Evolutionary conservation across 306 rosid genomes (phyloP).

Genomic region (Alnus glutinosa): DNA sequence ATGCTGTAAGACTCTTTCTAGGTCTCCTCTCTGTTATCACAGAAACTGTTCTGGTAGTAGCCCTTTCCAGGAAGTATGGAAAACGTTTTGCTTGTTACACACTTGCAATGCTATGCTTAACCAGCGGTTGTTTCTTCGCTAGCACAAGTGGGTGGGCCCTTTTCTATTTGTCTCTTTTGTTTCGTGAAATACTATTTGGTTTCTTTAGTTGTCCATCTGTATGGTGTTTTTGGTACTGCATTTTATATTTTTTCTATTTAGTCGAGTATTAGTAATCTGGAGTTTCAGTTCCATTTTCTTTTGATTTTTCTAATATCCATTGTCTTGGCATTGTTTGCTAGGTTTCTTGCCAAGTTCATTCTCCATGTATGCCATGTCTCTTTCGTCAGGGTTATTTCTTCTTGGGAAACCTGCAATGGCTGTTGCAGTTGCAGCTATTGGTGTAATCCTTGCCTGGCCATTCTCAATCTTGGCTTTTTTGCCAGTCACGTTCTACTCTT

Average conservation of each 20-base stretch:
- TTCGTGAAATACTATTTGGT: not conserved
- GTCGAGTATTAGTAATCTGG: conserved; percentile 13
- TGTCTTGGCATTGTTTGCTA: conserved; percentile 31
- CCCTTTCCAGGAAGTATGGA: conserved; percentile 89
- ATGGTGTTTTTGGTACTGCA: not conserved
- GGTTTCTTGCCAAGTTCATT: conserved; percentile 99
- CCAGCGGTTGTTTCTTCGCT: conserved; percentile 97
- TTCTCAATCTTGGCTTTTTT: conserved; percentile 94
- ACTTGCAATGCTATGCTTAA: conserved; percentile 93
- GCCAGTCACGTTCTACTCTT: conserved; percentile 74
- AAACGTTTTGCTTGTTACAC: conserved; percentile 87
- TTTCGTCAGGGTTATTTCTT: conserved; percentile 87
- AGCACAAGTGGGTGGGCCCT: conserved; percentile 80
- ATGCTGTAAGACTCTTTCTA: conserved; percentile 82
- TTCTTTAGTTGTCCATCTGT: conserved; percentile 13
- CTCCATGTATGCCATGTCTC: conserved; percentile 94
- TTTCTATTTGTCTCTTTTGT: conserved; percentile 10
- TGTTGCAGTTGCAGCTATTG: conserved; percentile 74
- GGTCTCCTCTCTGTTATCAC: conserved; percentile 77
- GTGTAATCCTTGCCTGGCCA: conserved; percentile 99
- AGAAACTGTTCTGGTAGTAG: conserved; percentile 85
- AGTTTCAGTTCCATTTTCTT: conserved; percentile 20
- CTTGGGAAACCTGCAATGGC: conserved; percentile 77
- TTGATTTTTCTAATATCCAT: conserved; percentile 19
- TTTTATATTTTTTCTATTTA: not conserved